phyloP scores from a whole-genome alignment of 1,284 basidiomycete genomes.

The Leccinum huronense region DNA sequence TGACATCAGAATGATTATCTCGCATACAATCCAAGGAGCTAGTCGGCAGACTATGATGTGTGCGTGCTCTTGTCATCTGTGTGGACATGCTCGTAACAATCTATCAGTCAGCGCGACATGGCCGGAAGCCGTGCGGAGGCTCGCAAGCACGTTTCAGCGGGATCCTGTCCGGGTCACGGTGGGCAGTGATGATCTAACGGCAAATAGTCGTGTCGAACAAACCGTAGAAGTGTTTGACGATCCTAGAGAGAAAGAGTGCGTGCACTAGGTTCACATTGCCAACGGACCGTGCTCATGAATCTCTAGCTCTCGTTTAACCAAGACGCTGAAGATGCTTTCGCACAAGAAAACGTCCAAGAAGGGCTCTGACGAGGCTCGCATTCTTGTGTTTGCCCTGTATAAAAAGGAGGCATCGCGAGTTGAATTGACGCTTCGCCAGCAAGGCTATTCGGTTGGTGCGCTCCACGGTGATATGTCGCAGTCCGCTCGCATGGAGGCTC shows the following conservation, averaged over 20 bases:
- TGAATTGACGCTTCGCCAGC: conserved; percentile 74
- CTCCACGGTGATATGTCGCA: conserved; percentile 95
- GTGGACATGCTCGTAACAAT: background rate
- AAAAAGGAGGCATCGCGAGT: conserved; percentile 96
- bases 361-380: conserved; percentile 60
- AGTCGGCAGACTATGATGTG: conserved; percentile 92
- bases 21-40: conserved; percentile 62
- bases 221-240: conserved; percentile 90
- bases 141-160: conserved; percentile 90
- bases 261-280: conserved; percentile 6
- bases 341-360: conserved; percentile 60
- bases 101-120: conserved; percentile 91
- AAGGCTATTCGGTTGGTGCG: conserved; percentile 84
- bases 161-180: conserved; percentile 91
- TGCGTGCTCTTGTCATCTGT: conserved; percentile 38
- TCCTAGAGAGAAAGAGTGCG: conserved; percentile 83
- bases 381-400: conserved; percentile 95
- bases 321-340: conserved; percentile 59
- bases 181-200: conserved; percentile 92
- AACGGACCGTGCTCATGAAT: conserved; percentile 1
- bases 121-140: conserved; percentile 92
- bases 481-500: conserved; percentile 78
- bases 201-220: conserved; percentile 89
- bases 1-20: conserved; percentile 93
- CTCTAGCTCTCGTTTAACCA: conserved; percentile 65